Percentiles rank a stretch among this genome's conserved stretches.
These are phyloP conservation scores for Sporisorium exsertum DNA, from an alignment of 1,284 basidiomycete genomes.

Conservation along the genomic window DNA sequence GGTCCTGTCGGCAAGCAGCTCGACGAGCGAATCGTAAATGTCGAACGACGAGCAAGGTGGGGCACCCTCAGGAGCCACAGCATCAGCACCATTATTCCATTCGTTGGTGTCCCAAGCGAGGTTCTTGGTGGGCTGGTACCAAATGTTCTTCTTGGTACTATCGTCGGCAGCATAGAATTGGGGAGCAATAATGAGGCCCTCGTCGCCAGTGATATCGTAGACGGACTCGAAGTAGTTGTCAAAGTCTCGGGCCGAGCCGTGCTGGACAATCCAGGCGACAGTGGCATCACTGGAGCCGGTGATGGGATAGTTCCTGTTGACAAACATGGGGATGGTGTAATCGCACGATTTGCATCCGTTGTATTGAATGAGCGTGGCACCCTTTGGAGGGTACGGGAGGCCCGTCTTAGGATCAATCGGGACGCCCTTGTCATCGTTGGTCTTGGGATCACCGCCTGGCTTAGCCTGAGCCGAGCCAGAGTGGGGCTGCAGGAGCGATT, in stretches of 20 bases:
- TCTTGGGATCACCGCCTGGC: no score
- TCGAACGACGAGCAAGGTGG: constrained; percentile 47
- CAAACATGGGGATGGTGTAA: constrained; percentile 44
- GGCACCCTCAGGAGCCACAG: constrained; percentile 24
- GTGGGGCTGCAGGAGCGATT: no score
- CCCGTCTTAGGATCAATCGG: no score
- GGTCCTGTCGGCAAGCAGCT: constrained; percentile 24
- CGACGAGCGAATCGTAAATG: constrained; percentile 45
- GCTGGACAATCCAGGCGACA: constrained; percentile 51
- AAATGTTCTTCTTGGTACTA: constrained; percentile 14
- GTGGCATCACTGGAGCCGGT: constrained; percentile 10
- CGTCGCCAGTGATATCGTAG: constrained; percentile 38
- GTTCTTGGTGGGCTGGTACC: constrained; percentile 29
- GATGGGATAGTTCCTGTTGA: constrained; percentile 43
- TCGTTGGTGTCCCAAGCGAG: constrained; percentile 36
- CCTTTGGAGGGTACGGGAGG: constrained; percentile 18
- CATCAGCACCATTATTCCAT: constrained; percentile 34
- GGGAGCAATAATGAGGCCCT: constrained; percentile 39
- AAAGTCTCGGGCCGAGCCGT: constrained; percentile 46
- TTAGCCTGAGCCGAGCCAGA: neutral
- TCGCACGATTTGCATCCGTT: constrained; percentile 15
- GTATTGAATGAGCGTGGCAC: constrained; percentile 33
- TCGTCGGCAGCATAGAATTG: constrained; percentile 30
- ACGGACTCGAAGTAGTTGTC: constrained; percentile 46
- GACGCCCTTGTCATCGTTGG: no score